These are phyloP conservation scores for Komagataella kurtzmanii DNA, from an alignment of 805 yeast species.

Conservation along the genomic window DNA sequence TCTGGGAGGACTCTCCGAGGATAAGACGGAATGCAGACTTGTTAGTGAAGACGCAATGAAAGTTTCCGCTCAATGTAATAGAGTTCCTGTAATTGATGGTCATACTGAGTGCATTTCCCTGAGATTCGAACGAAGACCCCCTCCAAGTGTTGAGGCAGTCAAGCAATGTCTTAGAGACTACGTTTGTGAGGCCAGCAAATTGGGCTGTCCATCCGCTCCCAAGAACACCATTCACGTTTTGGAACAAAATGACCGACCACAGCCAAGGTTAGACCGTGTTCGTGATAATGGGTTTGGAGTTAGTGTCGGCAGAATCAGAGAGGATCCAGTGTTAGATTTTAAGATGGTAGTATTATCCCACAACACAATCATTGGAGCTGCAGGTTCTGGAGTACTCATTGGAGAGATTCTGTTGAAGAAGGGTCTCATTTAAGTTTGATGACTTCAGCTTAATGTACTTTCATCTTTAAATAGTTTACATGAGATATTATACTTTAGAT, in stretches of 20 bases:
- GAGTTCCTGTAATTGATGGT: slow-evolving; percentile 96
- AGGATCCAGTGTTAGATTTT: slow-evolving; percentile 84
- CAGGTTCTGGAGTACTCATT: slow-evolving; percentile 93
- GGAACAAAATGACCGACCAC: slow-evolving; percentile 90
- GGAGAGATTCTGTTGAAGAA: slow-evolving; percentile 82
- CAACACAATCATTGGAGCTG: slow-evolving; percentile 96
- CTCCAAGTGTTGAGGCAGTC: slow-evolving; percentile 76
- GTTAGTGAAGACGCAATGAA: slow-evolving; percentile 58
- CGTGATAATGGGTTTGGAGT: slow-evolving; percentile 92
- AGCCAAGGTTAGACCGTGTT: slow-evolving; percentile 93
- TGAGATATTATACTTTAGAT: not conserved
- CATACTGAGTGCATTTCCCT: slow-evolving; percentile 92
- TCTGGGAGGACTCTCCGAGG: slow-evolving; percentile 48
- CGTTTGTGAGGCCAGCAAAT: slow-evolving; percentile 66
- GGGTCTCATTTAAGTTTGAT: slow-evolving; percentile 38
- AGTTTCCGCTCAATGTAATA: slow-evolving; percentile 92
- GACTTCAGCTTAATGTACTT: not conserved
- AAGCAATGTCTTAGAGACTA: slow-evolving; percentile 59
- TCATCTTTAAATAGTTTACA: not conserved
- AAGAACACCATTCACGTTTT: slow-evolving; percentile 82
- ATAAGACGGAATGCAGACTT: slow-evolving; percentile 40
- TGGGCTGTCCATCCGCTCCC: slow-evolving; percentile 89
- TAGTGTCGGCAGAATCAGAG: slow-evolving; percentile 87
- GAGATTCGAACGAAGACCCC: slow-evolving; percentile 66
- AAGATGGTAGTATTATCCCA: slow-evolving; percentile 97